Conservation (phyloP, 805 yeast species). For the Starmera dryadoides region DNA sequence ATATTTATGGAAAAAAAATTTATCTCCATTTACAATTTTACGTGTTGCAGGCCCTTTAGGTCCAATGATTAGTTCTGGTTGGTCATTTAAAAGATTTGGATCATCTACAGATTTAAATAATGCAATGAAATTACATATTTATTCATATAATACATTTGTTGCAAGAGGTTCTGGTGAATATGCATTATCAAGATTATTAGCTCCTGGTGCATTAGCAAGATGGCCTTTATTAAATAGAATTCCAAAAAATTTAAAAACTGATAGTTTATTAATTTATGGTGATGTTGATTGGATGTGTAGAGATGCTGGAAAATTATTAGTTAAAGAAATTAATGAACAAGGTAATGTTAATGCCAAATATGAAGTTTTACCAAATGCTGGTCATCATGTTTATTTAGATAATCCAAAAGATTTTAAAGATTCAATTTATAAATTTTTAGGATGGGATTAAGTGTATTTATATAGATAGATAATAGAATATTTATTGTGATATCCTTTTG, state of each 20-base stretch:
- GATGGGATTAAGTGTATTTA: conserved; percentile 17
- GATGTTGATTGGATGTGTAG: conserved; percentile 69
- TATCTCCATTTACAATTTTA: conserved; percentile 48
- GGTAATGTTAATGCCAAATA: conserved; percentile 17
- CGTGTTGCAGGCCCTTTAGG: conserved; percentile 47
- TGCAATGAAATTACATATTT: conserved; percentile 40
- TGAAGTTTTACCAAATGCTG: conserved; percentile 38
- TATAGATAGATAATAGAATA: not conserved
- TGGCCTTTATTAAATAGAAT: conserved; percentile 50
- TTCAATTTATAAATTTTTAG: conserved; percentile 26
- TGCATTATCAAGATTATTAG: conserved; percentile 52
- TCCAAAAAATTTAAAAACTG: conserved; percentile 26
- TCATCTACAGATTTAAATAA: conserved; percentile 20
- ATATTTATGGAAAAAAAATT: conserved; percentile 44
- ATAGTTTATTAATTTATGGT: conserved; percentile 52
- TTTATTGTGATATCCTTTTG: not conserved
- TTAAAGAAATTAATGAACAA: conserved; percentile 22
- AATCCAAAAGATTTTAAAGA: conserved; percentile 43
- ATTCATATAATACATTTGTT: conserved; percentile 43
- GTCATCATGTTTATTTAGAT: conserved; percentile 66
- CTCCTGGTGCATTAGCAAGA: conserved; percentile 50
- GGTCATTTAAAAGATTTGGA: conserved; percentile 48
- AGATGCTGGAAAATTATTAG: conserved; percentile 45
- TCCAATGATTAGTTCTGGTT: conserved; percentile 40
- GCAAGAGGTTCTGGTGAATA: conserved; percentile 59